phyloP scores from a whole-genome alignment of 1,284 basidiomycete species.

The Apiotrichum domesticum region DNA sequence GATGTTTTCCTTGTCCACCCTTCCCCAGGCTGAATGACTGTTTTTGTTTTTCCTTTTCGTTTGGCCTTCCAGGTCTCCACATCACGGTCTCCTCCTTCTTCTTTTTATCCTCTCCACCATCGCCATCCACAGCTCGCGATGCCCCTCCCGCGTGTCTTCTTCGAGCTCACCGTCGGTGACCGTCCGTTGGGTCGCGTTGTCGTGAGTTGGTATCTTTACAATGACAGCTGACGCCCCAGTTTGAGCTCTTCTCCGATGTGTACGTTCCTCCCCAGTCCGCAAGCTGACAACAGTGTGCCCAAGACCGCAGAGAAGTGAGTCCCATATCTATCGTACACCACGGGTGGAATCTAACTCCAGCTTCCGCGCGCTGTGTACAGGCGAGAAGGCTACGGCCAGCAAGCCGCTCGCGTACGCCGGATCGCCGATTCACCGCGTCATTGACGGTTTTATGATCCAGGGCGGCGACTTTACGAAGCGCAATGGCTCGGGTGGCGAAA shows the following conservation, averaged over 20 bases:
- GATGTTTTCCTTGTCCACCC: no score
- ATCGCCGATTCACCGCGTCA: constrained; percentile 70
- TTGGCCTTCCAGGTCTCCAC: no score
- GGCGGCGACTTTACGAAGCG: constrained; percentile 59
- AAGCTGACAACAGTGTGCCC: constrained; percentile 55
- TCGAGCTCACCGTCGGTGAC: constrained; percentile 66
- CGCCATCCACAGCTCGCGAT: background rate
- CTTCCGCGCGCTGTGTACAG: constrained; percentile 82
- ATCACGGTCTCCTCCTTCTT: no score
- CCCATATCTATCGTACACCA: background rate
- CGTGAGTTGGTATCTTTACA: constrained; percentile 16
- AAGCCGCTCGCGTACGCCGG: constrained; percentile 75
- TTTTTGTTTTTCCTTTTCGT: no score
- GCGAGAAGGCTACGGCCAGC: constrained; percentile 67
- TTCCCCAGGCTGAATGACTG: no score
- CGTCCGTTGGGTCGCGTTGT: constrained; percentile 60
- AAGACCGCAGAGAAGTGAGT: constrained; percentile 79
- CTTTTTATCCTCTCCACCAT: background rate
- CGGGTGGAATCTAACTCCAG: constrained; percentile 46
- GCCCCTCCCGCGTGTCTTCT: constrained; percentile 52
- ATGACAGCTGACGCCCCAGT: constrained; percentile 52
- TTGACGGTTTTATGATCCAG: constrained; percentile 82
- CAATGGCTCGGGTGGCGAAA: constrained; percentile 53
- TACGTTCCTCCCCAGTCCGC: constrained; percentile 13
- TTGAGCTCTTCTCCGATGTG: constrained; percentile 66